Evolutionary conservation across 208 protist genomes (phyloP).

Genomic region (Crithidia thermophila): DNA sequence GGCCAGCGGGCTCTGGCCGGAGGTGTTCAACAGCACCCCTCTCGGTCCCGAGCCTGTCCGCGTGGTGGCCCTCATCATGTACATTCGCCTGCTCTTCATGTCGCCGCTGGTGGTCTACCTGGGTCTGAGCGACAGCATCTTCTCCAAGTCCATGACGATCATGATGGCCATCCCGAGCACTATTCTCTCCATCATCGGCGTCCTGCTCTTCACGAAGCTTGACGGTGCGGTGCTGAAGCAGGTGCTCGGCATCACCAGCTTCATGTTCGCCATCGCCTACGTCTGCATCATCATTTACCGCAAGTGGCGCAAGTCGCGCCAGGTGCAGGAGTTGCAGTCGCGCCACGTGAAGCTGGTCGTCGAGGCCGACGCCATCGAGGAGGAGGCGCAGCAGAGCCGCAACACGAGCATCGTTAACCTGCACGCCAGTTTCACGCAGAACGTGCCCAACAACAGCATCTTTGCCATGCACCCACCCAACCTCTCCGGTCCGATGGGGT

Average conservation of each 20-base stretch:
- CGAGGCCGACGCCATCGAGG: slow-evolving; percentile 44
- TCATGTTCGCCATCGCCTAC: slow-evolving; percentile 49
- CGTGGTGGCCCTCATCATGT: slow-evolving; percentile 60
- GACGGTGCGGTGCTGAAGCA: slow-evolving; percentile 29
- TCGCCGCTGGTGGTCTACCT: slow-evolving; percentile 55
- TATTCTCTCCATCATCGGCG: slow-evolving; percentile 48
- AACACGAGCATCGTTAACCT: slow-evolving; percentile 45
- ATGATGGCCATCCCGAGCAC: slow-evolving; percentile 63
- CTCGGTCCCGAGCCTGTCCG: slow-evolving; percentile 44
- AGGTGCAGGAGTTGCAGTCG: slow-evolving; percentile 35
- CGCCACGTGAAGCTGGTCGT: slow-evolving; percentile 41
- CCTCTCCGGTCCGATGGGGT: neutral
- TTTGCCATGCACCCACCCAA: slow-evolving; percentile 18
- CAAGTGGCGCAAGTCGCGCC: slow-evolving; percentile 34
- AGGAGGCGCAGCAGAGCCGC: slow-evolving; percentile 43
- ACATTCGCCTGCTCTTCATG: slow-evolving; percentile 62
- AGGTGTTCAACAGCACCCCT: slow-evolving; percentile 41
- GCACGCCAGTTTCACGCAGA: slow-evolving; percentile 47
- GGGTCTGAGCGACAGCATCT: slow-evolving; percentile 51
- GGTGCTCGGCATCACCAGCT: slow-evolving; percentile 49
- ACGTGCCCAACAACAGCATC: slow-evolving; percentile 43
- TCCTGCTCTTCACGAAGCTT: slow-evolving; percentile 40
- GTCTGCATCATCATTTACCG: slow-evolving; percentile 42
- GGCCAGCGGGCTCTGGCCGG: slow-evolving; percentile 19
- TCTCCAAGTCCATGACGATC: slow-evolving; percentile 55